A percentile compares a stretch with the other conserved stretches of the same genome.
Evolutionary conservation across 2,329 filamentous ascomycete species (phyloP).

Genomic region (Proliferodiscus dingleyae): DNA sequence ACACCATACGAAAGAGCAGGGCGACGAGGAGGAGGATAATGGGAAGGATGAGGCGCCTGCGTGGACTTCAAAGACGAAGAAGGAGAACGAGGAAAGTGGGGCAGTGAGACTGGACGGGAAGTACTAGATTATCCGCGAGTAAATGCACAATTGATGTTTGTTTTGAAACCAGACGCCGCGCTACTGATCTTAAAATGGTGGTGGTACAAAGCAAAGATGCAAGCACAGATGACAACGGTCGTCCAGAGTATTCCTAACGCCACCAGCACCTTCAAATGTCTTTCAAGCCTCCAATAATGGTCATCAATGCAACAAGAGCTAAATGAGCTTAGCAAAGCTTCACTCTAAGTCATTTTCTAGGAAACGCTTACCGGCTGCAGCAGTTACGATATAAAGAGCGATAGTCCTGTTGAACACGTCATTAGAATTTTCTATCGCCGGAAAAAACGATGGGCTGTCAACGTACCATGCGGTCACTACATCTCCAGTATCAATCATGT

Average conservation of each 20-base stretch:
- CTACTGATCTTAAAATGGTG: background rate
- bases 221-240: too few species aligned
- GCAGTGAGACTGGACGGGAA: slow-evolving; percentile 42
- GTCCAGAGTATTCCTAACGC: too few species aligned
- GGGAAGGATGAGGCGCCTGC: slow-evolving; percentile 56
- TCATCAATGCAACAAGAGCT: slow-evolving; percentile 24
- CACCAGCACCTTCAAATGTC: slow-evolving; percentile 17
- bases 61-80: slow-evolving; percentile 53
- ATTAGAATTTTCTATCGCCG: too few species aligned
- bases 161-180: background rate
- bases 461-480: slow-evolving; percentile 19
- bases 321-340: background rate
- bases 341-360: background rate
- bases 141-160: background rate
- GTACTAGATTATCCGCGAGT: slow-evolving; percentile 14
- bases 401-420: slow-evolving; percentile 10
- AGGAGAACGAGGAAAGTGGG: slow-evolving; percentile 51
- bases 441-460: too few species aligned
- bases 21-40: slow-evolving; percentile 56
- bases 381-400: slow-evolving; percentile 22
- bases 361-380: slow-evolving; percentile 18
- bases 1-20: slow-evolving; percentile 59
- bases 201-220: background rate
- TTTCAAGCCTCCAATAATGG: slow-evolving; percentile 24
- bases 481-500: slow-evolving; percentile 18